Base-by-base conservation (phyloP, 1,284 basidiomycete genomes). In the Ceratobasidium papillatum region DNA sequence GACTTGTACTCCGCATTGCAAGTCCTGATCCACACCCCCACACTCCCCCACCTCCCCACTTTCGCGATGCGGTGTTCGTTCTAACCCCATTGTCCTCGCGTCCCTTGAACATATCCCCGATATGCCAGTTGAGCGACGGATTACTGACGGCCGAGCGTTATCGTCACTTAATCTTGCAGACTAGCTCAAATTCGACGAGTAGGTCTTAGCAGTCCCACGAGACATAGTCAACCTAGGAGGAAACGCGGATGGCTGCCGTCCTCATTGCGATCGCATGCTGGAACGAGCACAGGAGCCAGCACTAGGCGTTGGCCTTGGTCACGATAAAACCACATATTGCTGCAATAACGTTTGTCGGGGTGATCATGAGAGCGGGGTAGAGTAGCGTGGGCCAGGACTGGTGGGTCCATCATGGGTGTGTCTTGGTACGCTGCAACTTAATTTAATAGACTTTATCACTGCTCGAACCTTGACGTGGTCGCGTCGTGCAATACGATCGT, bases 121-220 rank as follows among this genome's bases (percentile, higher is more conserved):
- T 36, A 54, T 36, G 32, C 54, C 30, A 8, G 9, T 36, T 32
- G 30, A 14, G 27, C 25, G 8, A 34, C n/a, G 11, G 30, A 58
- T 30, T 38, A 36, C 30, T 62, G 41, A 62, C 59, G 41, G 59
- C 59, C 59, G 34, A 58, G 3, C 59, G 36, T 43, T 41, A 22
- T 62, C 59, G 36, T 5, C 36, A 22, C 25, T 62, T 32, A 32
- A n/a, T 34, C 32, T 65, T 61, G 25, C 76, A 87, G 86, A 74
- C 81, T 87, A 4, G 83, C 84, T 62, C 83, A 81, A 75, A 86
- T 87, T 76, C 84, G 86, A 63, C 83, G 82, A 38, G 73, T 77
- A 4, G 64, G 75, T 8, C 30, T 78, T 5, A 75, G 74, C 47
- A 75, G 66, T 36, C 45, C 64, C 34, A 41, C 49, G 27, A 2